Base-by-base conservation (phyloP, 768 basidiomycete species). In the Boletus fagicola region DNA sequence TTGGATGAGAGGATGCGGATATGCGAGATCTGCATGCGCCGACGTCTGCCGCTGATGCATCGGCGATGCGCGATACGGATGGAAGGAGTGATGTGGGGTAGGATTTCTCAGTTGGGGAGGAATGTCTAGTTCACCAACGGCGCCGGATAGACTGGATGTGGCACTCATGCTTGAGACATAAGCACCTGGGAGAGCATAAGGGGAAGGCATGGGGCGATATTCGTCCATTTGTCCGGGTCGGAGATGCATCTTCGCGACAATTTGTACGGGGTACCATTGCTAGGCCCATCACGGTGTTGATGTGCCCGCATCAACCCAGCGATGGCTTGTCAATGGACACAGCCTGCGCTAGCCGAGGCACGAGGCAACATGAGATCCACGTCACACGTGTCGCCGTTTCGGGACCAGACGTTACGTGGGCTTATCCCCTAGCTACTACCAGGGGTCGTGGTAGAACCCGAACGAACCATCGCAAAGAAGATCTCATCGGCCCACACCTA, bases 91-190 rank as follows among this genome's bases (percentile, higher is more conserved):
- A 60, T 52, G 71, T 57, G 55, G 72, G 62, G 56, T 62, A 58
- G 58, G 67, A 60, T 67, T 73, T 49, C 67, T 58, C 30, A 63
- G 64, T 30, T 73, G 75, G 10, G 73, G 72, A 15, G 74, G 73
- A 39, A 78, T 66, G 69, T 76, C 72, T 28, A 76, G 57, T 49
- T 85, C 83, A 49, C 83, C 84, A 71, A 89, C 82, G 26, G 87
- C 86, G 56, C 84, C 85, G 28, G 81, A 82, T 55, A 90, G 74
- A 61, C 76, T 78, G 42, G 78, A 80, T 1, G 76, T 71, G 10
- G 72, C 62, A 53, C 77, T 81, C 49, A 78, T 78, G 66, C 68
- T 73, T 0, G 83, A 79, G 64, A 78, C 64, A 66, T 75, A 75
- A 55, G 71, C 54, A 58, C 72, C 57, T 54, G 69, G 58, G 62